Evolutionary conservation across 163 green algal genomes (phyloP).

Genomic region (Prototheca stagnorum): DNA sequence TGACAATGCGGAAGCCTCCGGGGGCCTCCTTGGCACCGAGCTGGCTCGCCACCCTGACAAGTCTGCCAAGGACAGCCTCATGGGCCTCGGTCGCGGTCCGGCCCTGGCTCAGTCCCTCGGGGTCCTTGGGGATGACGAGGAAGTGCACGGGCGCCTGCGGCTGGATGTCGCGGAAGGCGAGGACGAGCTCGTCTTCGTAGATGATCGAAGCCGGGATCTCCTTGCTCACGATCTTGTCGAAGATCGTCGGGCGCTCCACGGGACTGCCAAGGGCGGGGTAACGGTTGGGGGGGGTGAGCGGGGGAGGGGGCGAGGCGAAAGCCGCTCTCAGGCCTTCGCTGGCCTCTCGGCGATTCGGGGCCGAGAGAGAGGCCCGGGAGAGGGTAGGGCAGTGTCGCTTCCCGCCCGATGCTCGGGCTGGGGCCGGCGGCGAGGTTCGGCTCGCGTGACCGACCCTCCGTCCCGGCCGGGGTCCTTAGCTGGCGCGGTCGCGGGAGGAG

Average conservation of each 20-base stretch:
- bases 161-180: constrained; percentile 91
- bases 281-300: no score
- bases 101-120: constrained; percentile 61
- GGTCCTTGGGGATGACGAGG: constrained; percentile 73
- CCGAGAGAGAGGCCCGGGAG: no score
- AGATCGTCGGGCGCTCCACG: constrained; percentile 67
- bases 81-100: constrained; percentile 55
- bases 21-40: constrained; percentile 51
- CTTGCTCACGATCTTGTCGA: constrained; percentile 95
- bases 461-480: no score
- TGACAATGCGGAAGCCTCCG: constrained; percentile 67
- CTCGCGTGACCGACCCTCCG: no score
- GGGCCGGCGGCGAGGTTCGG: no score
- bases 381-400: no score
- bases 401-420: no score
- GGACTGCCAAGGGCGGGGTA: no score
- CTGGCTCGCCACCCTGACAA: constrained; percentile 62
- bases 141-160: constrained; percentile 79
- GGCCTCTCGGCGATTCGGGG: no score
- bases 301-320: no score
- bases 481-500: no score
- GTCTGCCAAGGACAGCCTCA: constrained; percentile 73
- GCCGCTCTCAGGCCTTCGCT: no score
- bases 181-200: constrained; percentile 77
- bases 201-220: constrained; percentile 77